Evolutionary conservation across 345 rosid genomes (phyloP).

Genomic region (Camelina hispida): DNA sequence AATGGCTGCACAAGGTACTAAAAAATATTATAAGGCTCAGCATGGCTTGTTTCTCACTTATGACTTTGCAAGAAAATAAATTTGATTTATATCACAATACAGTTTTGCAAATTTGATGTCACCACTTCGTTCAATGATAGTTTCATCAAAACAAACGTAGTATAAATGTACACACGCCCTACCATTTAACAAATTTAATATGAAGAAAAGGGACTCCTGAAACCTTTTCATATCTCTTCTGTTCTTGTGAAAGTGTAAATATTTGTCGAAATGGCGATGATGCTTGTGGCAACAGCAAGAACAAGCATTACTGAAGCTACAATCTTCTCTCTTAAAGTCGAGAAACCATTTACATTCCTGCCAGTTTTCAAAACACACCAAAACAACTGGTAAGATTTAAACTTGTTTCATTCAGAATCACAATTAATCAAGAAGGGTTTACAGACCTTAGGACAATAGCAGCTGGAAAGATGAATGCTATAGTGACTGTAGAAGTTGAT

Average conservation of each 20-base stretch:
- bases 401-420: neutral
- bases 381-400: neutral
- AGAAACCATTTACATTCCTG: conserved; percentile 56
- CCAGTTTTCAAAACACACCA: neutral
- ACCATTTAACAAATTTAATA: conserved; percentile 25
- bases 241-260: conserved; percentile 37
- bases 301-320: conserved; percentile 49
- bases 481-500: conserved; percentile 80
- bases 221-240: conserved; percentile 20
- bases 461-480: conserved; percentile 87
- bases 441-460: conserved; percentile 72
- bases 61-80: too few species aligned
- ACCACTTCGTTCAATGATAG: too few species aligned
- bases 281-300: conserved; percentile 51
- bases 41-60: too few species aligned
- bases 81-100: too few species aligned
- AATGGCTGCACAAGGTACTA: too few species aligned
- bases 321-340: conserved; percentile 49
- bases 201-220: conserved; percentile 9
- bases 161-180: neutral
- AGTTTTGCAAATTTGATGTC: too few species aligned
- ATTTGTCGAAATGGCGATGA: conserved; percentile 51
- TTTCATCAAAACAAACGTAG: too few species aligned
- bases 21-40: too few species aligned
- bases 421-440: neutral